Evolutionary conservation across 176 grass and related monocot genomes (phyloP), one percentile per base, ranked within the genome.

Genomic region (Pontederia crassipes): DNA sequence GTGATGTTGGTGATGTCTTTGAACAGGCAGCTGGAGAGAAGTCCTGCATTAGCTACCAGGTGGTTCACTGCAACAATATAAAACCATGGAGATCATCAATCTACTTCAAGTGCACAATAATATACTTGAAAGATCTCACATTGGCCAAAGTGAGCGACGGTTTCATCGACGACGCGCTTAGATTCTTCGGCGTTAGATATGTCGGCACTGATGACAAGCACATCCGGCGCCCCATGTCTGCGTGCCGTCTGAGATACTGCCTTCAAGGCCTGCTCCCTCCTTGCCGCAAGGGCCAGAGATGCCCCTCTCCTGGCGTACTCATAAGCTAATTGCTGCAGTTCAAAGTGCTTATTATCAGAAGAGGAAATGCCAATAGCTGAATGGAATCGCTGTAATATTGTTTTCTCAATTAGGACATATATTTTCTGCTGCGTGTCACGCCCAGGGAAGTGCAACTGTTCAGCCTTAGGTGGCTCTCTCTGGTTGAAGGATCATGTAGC

Each of bases 1-100:
- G 73, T 86, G 54, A 95, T 85, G 65, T 89, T 85, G 53, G 89
- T 95, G 24, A 95, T 80, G 46, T 85, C 85, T 69, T 95, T 85
- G n/a, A 95, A 95, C 49, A 83, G 85, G 55, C 89, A 89, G 67
- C 76, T 95, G 71, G 78, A 88, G 79, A 78, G 75, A 54, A 95
- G 82, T 17, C 89, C 89, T 1, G 89, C 89, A 72, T 95, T 95
- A 15, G 89, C 89, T 57, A 95, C 75, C 18, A 95, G 79, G 53
- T 95, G 85, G 82, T 95, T 85, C 79, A 95, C 89, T 95, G 81
- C 17, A 17, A 16, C 51, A 65, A 61, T 29, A 59, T 65, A 11
- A 9, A 66, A 14, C 0, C 16, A 12, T 54, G 11, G 2, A n/a
- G 45, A 9, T 28, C 13, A 32, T 2, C 47, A 49, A 32, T 40